A percentile compares a stretch with the other conserved stretches of the same genome.
Conservation (phyloP, 768 basidiomycete species). For the Psilocybe azurescens region DNA sequence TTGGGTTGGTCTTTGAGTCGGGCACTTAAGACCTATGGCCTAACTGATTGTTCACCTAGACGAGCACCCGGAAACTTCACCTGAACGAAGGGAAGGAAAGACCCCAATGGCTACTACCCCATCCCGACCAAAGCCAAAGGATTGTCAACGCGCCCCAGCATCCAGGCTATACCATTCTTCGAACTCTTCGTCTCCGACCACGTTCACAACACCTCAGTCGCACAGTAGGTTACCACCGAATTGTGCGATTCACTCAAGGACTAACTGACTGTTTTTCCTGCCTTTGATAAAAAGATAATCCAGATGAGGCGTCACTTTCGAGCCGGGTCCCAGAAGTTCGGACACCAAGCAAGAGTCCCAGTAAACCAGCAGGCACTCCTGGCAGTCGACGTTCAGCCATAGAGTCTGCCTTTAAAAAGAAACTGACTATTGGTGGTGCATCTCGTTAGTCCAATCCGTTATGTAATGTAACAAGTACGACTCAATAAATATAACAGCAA, state of each 20-base stretch:
- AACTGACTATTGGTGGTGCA: not conserved
- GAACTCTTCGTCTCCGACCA: not conserved
- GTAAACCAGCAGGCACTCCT: not conserved
- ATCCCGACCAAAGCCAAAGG: too few species aligned
- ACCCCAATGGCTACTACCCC: not conserved
- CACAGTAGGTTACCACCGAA: too few species aligned
- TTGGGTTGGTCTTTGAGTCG: not conserved
- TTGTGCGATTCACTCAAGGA: too few species aligned
- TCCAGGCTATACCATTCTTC: not conserved
- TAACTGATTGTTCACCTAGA: not conserved
- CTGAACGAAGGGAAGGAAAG: not conserved
- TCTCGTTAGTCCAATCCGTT: not conserved
- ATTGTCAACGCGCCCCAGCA: not conserved
- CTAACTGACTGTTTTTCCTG: not conserved
- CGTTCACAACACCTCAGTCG: not conserved
- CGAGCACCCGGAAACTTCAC: not conserved
- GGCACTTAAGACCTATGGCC: not conserved
- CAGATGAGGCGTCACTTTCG: not conserved
- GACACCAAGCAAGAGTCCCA: not conserved
- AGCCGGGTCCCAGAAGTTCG: not conserved
- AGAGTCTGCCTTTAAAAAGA: not conserved
- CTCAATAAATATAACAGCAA: not conserved
- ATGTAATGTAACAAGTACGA: not conserved
- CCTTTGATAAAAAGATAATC: not conserved
- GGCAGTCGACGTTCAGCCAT: too few species aligned